Evolutionary conservation across 2,329 filamentous ascomycete genomes (phyloP).

Genomic region (Colletotrichum plurivorum): DNA sequence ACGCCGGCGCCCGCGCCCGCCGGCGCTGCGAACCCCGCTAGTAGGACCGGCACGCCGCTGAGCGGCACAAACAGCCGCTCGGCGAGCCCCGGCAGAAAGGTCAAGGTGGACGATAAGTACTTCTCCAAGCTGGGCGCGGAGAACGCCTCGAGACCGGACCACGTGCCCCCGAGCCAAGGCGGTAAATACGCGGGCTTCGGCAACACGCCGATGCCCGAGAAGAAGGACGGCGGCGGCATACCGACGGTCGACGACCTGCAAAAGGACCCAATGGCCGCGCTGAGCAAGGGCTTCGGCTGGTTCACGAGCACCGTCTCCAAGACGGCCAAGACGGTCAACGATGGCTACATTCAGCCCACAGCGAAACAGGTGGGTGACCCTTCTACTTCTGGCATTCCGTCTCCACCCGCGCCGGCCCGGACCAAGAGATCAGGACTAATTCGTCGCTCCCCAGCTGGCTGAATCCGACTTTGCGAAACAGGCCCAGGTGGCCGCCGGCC

Average conservation of each 20-base stretch:
- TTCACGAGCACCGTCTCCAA: slow-evolving; percentile 89
- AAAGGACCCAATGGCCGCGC: slow-evolving; percentile 87
- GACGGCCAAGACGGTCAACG: slow-evolving; percentile 91
- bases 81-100: slow-evolving; percentile 62
- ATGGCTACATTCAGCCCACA: slow-evolving; percentile 92
- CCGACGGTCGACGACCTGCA: slow-evolving; percentile 90
- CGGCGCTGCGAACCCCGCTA: slow-evolving; percentile 52
- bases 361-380: slow-evolving; percentile 79
- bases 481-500: slow-evolving; percentile 73
- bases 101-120: slow-evolving; percentile 86
- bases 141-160: slow-evolving; percentile 82
- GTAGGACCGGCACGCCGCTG: slow-evolving; percentile 58
- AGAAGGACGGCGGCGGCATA: slow-evolving; percentile 60
- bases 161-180: slow-evolving; percentile 87
- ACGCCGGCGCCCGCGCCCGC: slow-evolving; percentile 47
- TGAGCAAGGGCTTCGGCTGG: slow-evolving; percentile 96
- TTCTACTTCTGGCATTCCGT: slow-evolving; percentile 39
- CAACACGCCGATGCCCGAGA: slow-evolving; percentile 74
- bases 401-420: slow-evolving; percentile 20
- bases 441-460: slow-evolving; percentile 70
- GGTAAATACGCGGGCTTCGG: slow-evolving; percentile 95
- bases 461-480: slow-evolving; percentile 83
- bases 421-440: slow-evolving; percentile 44
- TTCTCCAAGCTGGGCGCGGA: slow-evolving; percentile 88
- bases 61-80: slow-evolving; percentile 56